Conservation (phyloP, 805 yeast genomes). For the Kurtzmaniella fragi region DNA sequence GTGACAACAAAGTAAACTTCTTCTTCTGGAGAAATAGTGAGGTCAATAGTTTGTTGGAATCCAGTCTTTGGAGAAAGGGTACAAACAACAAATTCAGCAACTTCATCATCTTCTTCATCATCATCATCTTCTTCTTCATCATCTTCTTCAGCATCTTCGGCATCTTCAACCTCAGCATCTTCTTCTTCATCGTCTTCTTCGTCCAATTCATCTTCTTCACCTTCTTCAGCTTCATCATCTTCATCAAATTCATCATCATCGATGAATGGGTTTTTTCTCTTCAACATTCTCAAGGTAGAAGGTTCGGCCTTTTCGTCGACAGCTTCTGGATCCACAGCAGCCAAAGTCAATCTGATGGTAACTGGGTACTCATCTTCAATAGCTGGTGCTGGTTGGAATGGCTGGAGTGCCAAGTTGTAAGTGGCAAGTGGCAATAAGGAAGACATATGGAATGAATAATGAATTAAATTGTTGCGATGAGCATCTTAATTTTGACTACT, state of each 20-base stretch:
- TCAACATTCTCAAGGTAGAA: slow-evolving; percentile 83
- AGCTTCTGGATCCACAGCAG: slow-evolving; percentile 89
- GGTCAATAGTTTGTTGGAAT: slow-evolving; percentile 86
- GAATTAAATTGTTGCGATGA: slow-evolving; percentile 7
- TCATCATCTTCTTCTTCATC: slow-evolving; percentile 54
- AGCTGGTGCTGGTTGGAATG: slow-evolving; percentile 85
- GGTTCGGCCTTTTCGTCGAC: slow-evolving; percentile 79
- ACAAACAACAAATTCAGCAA: slow-evolving; percentile 80
- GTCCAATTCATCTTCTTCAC: slow-evolving; percentile 40
- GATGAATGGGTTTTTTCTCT: slow-evolving; percentile 47
- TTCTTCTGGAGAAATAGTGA: slow-evolving; percentile 89
- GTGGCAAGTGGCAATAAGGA: slow-evolving; percentile 79
- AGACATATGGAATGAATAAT: slow-evolving; percentile 43
- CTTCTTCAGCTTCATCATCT: slow-evolving; percentile 40
- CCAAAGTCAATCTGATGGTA: slow-evolving; percentile 87
- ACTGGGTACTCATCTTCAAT: slow-evolving; percentile 82
- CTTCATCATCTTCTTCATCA: slow-evolving; percentile 65
- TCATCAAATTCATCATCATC: slow-evolving; percentile 43
- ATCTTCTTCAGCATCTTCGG: slow-evolving; percentile 44
- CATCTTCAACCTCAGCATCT: slow-evolving; percentile 42
- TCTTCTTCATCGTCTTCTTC: slow-evolving; percentile 31
- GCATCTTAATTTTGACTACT: slow-evolving; percentile 4
- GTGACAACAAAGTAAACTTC: slow-evolving; percentile 92
- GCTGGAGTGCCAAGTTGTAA: slow-evolving; percentile 77
- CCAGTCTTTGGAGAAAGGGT: slow-evolving; percentile 83